Percentiles rank a stretch among this genome's conserved stretches.
phyloP scores from a whole-genome alignment of 148 eudicot genomes.

The Diospyros kaki region DNA sequence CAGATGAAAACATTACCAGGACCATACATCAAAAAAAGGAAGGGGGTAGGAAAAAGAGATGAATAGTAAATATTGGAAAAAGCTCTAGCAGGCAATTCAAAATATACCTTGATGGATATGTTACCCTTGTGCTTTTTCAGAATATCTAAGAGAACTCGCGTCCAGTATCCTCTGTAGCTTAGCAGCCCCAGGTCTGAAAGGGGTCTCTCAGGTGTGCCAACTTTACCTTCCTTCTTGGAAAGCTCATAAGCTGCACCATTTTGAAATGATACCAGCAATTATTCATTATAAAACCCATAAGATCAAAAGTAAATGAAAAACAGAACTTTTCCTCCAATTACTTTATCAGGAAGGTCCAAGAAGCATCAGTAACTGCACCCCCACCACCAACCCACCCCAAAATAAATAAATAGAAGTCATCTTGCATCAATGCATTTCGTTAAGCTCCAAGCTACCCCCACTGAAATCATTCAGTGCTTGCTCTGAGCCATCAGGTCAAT shows the following conservation, averaged over 20 bases:
- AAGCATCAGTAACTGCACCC: too few species aligned
- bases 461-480: too few species aligned
- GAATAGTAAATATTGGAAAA: not conserved
- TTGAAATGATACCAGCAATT: slow-evolving; percentile 1
- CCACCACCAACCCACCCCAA: too few species aligned
- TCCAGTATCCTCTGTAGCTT: slow-evolving; percentile 98
- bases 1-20: too few species aligned
- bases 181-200: slow-evolving; percentile 91
- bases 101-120: slow-evolving; percentile 85
- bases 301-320: too few species aligned
- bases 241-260: slow-evolving; percentile 83
- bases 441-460: too few species aligned
- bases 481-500: too few species aligned
- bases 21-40: not conserved
- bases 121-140: slow-evolving; percentile 96
- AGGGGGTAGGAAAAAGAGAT: not conserved
- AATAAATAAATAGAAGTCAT: too few species aligned
- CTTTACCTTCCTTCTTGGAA: slow-evolving; percentile 95
- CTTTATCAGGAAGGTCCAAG: too few species aligned
- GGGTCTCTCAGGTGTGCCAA: slow-evolving; percentile 97
- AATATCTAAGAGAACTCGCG: slow-evolving; percentile 87
- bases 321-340: too few species aligned
- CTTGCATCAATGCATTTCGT: too few species aligned
- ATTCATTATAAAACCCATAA: not conserved
- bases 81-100: not conserved